These are phyloP conservation scores for Dactylellina parvicollis DNA, from an alignment of 2,329 filamentous ascomycete genomes.

Conservation along the genomic window DNA sequence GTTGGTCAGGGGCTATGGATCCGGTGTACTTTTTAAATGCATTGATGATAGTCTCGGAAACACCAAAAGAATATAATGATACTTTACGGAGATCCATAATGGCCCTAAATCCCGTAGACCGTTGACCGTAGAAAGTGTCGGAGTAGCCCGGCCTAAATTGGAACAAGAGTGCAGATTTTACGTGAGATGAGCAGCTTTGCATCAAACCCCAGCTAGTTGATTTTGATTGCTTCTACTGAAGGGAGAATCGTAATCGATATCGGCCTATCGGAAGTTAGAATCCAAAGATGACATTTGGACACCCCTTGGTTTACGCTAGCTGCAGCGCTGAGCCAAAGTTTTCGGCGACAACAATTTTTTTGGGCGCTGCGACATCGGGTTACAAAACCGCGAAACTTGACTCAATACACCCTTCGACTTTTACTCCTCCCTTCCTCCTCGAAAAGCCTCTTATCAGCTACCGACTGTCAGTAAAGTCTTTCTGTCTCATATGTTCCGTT, in stretches of 20 bases:
- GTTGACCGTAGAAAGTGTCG: neutral
- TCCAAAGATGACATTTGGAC: conserved; percentile 19
- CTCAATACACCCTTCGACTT: conserved; percentile 13
- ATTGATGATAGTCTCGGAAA: conserved; percentile 55
- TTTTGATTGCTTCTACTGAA: too few relatives aligned
- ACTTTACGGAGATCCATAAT: conserved; percentile 37
- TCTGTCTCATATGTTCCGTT: neutral
- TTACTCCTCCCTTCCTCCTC: conserved; percentile 4
- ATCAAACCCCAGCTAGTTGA: too few relatives aligned
- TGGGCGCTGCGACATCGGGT: conserved; percentile 51
- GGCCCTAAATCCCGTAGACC: neutral
- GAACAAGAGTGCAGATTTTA: too few relatives aligned
- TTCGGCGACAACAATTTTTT: conserved; percentile 53
- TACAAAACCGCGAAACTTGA: conserved; percentile 28
- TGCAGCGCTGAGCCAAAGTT: conserved; percentile 13
- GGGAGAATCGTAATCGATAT: too few relatives aligned
- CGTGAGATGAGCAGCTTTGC: too few relatives aligned
- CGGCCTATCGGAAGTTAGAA: conserved; percentile 15
- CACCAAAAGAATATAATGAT: conserved; percentile 54
- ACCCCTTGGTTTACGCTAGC: neutral
- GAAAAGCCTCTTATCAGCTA: conserved; percentile 1
- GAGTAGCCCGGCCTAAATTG: neutral
- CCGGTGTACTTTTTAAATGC: conserved; percentile 54
- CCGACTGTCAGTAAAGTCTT: conserved; percentile 1
- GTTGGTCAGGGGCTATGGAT: conserved; percentile 53